These are phyloP conservation scores for Westerdykella sp. DNA, from an alignment of 2,329 filamentous ascomycete genomes.

Conservation along the genomic window DNA sequence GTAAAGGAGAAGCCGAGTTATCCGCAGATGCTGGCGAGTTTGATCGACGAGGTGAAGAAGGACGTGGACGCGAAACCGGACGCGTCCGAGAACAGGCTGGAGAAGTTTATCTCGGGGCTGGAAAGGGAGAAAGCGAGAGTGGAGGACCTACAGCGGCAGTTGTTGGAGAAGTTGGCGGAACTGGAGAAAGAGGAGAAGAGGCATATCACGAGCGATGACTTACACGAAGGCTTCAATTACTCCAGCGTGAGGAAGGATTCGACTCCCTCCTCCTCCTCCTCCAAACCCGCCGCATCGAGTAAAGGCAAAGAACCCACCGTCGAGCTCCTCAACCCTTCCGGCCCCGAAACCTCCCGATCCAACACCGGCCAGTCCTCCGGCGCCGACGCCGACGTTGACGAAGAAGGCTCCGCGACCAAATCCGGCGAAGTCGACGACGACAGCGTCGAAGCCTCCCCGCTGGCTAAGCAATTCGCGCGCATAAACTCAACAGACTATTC, in stretches of 20 bases:
- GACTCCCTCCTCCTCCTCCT: conserved; percentile 18
- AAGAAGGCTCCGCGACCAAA: conserved; percentile 38
- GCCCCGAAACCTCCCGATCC: conserved; percentile 29
- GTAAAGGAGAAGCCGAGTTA: conserved; percentile 75
- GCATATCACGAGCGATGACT: conserved; percentile 90
- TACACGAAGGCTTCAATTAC: conserved; percentile 85
- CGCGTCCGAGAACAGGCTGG: conserved; percentile 54
- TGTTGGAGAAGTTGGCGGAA: conserved; percentile 66
- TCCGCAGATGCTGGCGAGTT: conserved; percentile 96
- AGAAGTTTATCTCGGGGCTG: conserved; percentile 72
- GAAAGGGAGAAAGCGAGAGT: conserved; percentile 73
- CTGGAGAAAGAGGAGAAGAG: conserved; percentile 76
- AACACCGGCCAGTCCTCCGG: conserved; percentile 49
- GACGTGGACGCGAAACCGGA: conserved; percentile 69
- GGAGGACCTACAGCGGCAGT: conserved; percentile 66
- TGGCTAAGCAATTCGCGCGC: conserved; percentile 73
- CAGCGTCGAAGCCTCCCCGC: conserved; percentile 66
- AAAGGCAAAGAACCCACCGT: conserved; percentile 39
- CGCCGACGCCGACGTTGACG: conserved; percentile 57
- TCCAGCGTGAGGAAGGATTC: conserved; percentile 58
- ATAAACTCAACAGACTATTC: conserved; percentile 72
- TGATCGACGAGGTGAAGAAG: conserved; percentile 89
- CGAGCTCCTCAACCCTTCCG: conserved; percentile 65
- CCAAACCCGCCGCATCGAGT: conserved; percentile 20
- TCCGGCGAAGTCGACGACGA: conserved; percentile 54